Conservation (phyloP, 371 early-diverging fungal species). For the Haplosporangium sp. region DNA sequence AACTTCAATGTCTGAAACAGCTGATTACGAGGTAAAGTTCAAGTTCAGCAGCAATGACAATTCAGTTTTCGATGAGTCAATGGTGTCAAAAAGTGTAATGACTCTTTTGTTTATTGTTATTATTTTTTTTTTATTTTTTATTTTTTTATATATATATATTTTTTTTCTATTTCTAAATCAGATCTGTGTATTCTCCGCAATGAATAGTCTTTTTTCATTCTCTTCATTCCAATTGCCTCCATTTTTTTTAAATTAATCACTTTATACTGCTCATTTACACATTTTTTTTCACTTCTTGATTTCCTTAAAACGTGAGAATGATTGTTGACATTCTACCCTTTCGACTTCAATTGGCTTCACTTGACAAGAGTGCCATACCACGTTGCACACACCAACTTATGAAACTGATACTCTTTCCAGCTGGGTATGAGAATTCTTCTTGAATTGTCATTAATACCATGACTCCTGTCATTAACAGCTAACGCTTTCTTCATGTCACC, state of each 20-base stretch:
- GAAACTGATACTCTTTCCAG: slow-evolving; percentile 50
- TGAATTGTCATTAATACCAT: not conserved
- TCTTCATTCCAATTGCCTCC: not conserved
- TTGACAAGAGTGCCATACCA: slow-evolving; percentile 47
- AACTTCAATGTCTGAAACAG: not conserved
- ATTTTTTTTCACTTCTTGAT: not conserved
- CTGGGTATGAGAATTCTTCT: slow-evolving; percentile 27
- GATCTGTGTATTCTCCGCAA: not conserved
- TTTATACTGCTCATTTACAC: not conserved
- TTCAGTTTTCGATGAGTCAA: not conserved
- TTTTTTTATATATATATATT: not conserved
- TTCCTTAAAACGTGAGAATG: slow-evolving; percentile 15
- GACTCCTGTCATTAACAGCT: not conserved
- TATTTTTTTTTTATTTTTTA: too few relatives aligned
- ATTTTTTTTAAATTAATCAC: not conserved
- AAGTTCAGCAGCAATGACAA: slow-evolving; percentile 2
- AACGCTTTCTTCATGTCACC: not conserved
- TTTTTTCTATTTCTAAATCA: not conserved
- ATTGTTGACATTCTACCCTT: slow-evolving; percentile 55
- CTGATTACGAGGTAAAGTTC: slow-evolving; percentile 1
- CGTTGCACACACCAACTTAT: slow-evolving; percentile 56
- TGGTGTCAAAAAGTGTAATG: not conserved
- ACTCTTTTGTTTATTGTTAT: not conserved
- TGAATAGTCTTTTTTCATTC: not conserved
- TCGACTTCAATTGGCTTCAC: slow-evolving; percentile 46